Base-by-base conservation (phyloP, 768 basidiomycete species). In the Suillus brevipes region DNA sequence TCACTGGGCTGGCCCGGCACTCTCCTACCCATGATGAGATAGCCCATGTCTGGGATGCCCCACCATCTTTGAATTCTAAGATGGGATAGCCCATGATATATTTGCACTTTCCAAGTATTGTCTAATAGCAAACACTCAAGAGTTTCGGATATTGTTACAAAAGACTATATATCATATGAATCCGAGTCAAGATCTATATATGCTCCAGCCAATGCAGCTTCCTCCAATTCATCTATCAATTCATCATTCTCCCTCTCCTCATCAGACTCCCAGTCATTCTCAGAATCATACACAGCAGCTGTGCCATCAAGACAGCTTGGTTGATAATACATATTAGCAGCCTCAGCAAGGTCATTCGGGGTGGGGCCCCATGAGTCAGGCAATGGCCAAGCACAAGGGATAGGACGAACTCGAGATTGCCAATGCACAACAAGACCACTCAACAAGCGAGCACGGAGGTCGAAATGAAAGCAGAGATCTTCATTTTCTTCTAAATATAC, bases 351-450 rank as follows among this genome's bases (percentile, higher is more conserved):
- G 49, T 49, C 49, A 49, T 49, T 49, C 6, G 1, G 13, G 13
- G 23, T 49, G 49, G 49, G 47, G 23, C 49, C 47, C 47, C 47
- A 49, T 49, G 23, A 49, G 47, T 49, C 47, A 49, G 47, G 23
- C 5, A 49, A 49, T 49, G n/a, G 47, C 23, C 47, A 49, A 49
- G 47, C 47, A 23, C 47, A 49, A 49, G 23, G 47, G 47, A 49
- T 49, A 49, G 47, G 47, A 49, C 5, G 23, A 49, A 49, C 47
- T 49, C 3, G n/a, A 49, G n/a, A 49, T 49, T 49, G 47, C 47
- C 47, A 49, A 49, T 49, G 47, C 47, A 49, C 47, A 49, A 49
- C 47, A 49, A 49, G 47, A 49, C 47, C 47, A 49, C 47, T 49
- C 47, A 49, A 49, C 0, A 49, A 49, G 47, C 3, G n/a, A 49